Base-by-base conservation (phyloP, 805 yeast genomes). In the Myxozyma geophila region DNA sequence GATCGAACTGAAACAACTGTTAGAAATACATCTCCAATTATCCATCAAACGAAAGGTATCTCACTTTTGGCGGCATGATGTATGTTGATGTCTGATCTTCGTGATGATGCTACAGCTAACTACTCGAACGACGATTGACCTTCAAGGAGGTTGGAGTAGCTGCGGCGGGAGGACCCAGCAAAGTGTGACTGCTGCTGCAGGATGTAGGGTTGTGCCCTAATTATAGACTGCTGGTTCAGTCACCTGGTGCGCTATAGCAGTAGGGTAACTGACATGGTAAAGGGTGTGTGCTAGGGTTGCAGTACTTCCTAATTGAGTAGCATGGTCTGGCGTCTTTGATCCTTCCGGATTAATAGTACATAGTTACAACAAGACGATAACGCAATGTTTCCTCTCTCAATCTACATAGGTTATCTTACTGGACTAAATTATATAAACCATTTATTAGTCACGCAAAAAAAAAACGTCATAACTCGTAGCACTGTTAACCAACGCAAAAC, bases 1-100 rank as follows among this genome's bases (percentile, higher is more conserved):
- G 99, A 83, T 95, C 99, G 85, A 92, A 87, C 87, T 95, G 55
- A 12, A 19, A 23, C n/a, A 19, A 41, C 33, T 17, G 40, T 19
- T 33, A 33, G 33, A 28, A 33, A 9, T 37, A 51, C 15, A 35
- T 7, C 6, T 36, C 36, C 10, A 15, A 13, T 39, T 46, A 36
- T 15, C 35, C 43, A 28, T 10, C 40, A 35, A 19, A 40, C 46
- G 10, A 12, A 21, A 15, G 5, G 19, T 21, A 54, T 2, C 67
- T 51, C 54, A 63, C 67, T 49, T 63, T 63, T 63, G 67, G 67
- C 50, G 67, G 67, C 67, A 63, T 63, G 48, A 50, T 40, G 50
- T 35, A 55, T 35, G 46, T 48, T 48, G 60, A 54, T 54, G 48
- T 39, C 48, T 44, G 55, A 17, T 19, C 51, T 36, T 36, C 33